Percentiles rank a stretch among this genome's conserved stretches.
These are phyloP conservation scores for Beauveria pseudobassiana DNA, from an alignment of 2,329 filamentous ascomycete species.

Conservation along the genomic window DNA sequence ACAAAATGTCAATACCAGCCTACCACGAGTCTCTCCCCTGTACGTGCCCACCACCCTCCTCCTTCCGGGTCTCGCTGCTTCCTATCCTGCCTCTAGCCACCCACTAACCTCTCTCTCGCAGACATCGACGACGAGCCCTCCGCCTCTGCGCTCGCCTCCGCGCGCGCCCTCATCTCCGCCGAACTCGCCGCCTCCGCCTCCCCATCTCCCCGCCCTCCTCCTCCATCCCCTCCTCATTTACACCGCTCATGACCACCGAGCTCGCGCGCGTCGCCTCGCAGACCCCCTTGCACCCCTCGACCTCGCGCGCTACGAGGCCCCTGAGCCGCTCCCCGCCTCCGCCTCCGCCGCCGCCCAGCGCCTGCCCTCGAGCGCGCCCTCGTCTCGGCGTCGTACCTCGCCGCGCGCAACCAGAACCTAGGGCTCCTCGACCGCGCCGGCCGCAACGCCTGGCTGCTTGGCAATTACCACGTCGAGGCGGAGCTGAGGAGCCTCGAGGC, in stretches of 20 bases:
- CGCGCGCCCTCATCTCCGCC: constrained; percentile 60
- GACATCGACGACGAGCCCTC: constrained; percentile 76
- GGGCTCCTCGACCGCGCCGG: constrained; percentile 72
- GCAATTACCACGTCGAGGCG: constrained; percentile 72
- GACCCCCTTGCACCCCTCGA: constrained; percentile 51
- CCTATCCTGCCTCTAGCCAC: background rate
- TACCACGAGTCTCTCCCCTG: constrained; percentile 76
- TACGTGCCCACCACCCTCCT: constrained; percentile 32
- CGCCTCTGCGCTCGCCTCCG: constrained; percentile 52
- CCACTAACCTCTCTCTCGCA: constrained; percentile 28
- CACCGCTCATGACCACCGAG: constrained; percentile 59
- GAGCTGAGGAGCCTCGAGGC: constrained; percentile 58
- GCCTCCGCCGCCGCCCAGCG: constrained; percentile 40
- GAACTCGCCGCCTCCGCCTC: constrained; percentile 57
- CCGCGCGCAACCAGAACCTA: constrained; percentile 48
- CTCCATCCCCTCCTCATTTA: constrained; percentile 47
- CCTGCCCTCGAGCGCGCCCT: constrained; percentile 50
- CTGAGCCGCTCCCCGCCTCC: constrained; percentile 40
- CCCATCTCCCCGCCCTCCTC: constrained; percentile 53
- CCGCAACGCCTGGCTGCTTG: constrained; percentile 85
- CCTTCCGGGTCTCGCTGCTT: too few relatives aligned
- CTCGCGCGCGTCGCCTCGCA: constrained; percentile 53
- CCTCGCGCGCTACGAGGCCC: constrained; percentile 73
- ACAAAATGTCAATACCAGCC: constrained; percentile 23
- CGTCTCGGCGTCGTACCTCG: constrained; percentile 44